Conservation (phyloP, 768 basidiomycete species). For the Cystobasidium ongulense region DNA sequence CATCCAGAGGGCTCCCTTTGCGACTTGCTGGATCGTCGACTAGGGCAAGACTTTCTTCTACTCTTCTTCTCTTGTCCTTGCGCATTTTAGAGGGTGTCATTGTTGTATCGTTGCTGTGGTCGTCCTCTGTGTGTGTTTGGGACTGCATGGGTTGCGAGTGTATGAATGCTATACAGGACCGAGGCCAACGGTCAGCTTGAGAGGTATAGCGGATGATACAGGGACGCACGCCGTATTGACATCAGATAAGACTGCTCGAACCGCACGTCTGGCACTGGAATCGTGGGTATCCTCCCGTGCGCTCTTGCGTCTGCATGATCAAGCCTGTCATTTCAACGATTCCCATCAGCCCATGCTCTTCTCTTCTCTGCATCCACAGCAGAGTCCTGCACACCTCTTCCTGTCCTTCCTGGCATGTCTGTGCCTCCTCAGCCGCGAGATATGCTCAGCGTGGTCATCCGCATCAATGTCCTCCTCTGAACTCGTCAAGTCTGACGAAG, state of each 20-base stretch:
- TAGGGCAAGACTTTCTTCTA: constrained; percentile 20
- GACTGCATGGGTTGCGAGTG: neutral
- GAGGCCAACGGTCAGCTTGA: neutral
- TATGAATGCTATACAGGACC: constrained; percentile 19
- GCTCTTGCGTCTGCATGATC: constrained; percentile 11
- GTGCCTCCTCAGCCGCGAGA: neutral
- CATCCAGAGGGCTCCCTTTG: neutral
- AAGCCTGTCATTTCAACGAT: neutral
- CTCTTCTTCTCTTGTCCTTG: constrained; percentile 13
- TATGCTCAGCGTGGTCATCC: constrained; percentile 16
- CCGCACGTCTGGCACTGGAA: constrained; percentile 26
- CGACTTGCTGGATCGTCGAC: constrained; percentile 24
- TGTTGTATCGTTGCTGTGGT: neutral
- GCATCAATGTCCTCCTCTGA: constrained; percentile 3
- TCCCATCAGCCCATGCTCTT: too few species aligned
- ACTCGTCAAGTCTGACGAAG: neutral
- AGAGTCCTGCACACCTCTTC: neutral
- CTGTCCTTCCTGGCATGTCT: neutral
- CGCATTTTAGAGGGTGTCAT: neutral
- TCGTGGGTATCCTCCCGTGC: constrained; percentile 10
- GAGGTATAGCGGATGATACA: neutral
- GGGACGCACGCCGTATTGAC: constrained; percentile 19
- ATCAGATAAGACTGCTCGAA: constrained; percentile 28
- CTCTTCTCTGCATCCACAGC: neutral
- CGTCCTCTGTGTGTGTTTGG: neutral